Conservation (phyloP, 768 basidiomycete genomes). For the Boletus sp. region DNA sequence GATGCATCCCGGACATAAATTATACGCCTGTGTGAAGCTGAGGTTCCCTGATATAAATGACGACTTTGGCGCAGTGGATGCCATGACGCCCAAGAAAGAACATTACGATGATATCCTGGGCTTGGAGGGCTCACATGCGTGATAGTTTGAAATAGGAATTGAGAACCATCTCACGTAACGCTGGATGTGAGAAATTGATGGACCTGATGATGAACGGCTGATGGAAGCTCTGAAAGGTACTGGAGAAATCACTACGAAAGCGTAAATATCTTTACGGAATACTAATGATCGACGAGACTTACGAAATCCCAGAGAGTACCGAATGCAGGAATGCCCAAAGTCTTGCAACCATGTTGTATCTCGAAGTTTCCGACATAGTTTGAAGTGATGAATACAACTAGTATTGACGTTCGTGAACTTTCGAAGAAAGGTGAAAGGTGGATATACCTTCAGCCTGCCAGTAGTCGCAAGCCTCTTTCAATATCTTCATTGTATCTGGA, state of each 20-base stretch:
- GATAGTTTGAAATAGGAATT: constrained; percentile 2
- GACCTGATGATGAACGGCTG: no score
- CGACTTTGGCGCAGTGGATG: constrained; percentile 1
- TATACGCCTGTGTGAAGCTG: constrained; percentile 6
- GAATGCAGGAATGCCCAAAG: constrained; percentile 62
- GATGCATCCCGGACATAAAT: background rate
- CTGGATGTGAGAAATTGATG: constrained; percentile 6
- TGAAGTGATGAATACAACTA: constrained; percentile 82
- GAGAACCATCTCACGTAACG: constrained; percentile 4
- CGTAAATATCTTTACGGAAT: constrained; percentile 2
- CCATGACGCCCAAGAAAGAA: constrained; percentile 2
- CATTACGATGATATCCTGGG: background rate
- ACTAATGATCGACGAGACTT: constrained; percentile 14
- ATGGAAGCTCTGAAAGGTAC: background rate
- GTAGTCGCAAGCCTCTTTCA: constrained; percentile 63
- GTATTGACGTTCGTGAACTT: background rate
- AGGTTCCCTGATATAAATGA: background rate
- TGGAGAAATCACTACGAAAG: constrained; percentile 22
- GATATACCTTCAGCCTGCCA: constrained; percentile 69
- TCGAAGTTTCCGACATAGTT: constrained; percentile 77
- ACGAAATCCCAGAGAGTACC: constrained; percentile 75
- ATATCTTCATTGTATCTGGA: constrained; percentile 73
- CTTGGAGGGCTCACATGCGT: constrained; percentile 4
- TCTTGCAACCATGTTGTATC: constrained; percentile 77
- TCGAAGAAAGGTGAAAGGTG: background rate